Evolutionary conservation across 1,284 basidiomycete genomes (phyloP), one percentile per base, ranked within the genome.

Genomic region (Cystobasidium slooffiae): DNA sequence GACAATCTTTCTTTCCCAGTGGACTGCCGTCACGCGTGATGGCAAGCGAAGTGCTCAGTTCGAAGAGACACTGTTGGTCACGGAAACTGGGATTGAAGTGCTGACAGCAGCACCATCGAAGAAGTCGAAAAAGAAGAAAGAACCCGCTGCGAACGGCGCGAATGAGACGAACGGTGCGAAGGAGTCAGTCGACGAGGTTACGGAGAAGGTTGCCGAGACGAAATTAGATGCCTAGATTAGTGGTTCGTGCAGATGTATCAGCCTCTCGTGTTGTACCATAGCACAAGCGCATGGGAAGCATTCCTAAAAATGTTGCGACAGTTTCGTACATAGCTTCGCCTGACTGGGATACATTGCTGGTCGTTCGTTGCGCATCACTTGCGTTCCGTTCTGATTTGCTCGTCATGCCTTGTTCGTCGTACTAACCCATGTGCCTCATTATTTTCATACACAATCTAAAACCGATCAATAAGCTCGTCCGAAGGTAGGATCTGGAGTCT

Each of bases 61-160:
- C 80, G 95, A 98, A 82, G 95, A 98, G 80, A 97, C 94, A 0
- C 84, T 92, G 52, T 82, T 98, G 90, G 91, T 98, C 80, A 97
- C 95, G 20, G 93, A 94, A 80, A 91, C 88, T 20, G 95, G 95
- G 5, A 89, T 90, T 52, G 95, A 98, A 82, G 86, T 96, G 75
- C 85, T 98, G 51, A 97, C 95, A 1, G 90, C 87, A 46, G 87
- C 78, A 9, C 79, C 76, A 8, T 75, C 76, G 18, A 79, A 77
- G 77, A 53, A 31, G 18, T 14, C 24, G 59, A 53, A 24, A 55
- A 41, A 31, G 37, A 56, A 53, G 24, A 52, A 53, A 31, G 31
- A 31, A 31, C 20, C 7, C 16, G 55, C 24, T 18, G 31, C 16
- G 37, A 67, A 67, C 20, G 64, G 64, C 24, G 9, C 51, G 6